A percentile compares a stretch with the other conserved stretches of the same genome.
phyloP scores from a whole-genome alignment of 345 rosid genomes.

The Aquilaria sinensis region DNA sequence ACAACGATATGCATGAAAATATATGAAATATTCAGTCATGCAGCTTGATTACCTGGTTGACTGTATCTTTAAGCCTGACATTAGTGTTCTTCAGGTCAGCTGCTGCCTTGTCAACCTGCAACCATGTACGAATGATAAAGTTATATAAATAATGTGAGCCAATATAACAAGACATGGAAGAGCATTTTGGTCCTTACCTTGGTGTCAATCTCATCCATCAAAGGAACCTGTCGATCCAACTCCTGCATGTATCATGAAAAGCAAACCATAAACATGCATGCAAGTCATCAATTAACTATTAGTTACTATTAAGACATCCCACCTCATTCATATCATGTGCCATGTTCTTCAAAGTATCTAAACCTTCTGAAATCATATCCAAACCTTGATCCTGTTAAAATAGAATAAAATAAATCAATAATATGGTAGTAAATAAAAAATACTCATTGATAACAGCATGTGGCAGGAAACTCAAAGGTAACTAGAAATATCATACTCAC shows the following conservation, averaged over 20 bases:
- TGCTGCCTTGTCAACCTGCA: slow-evolving; percentile 90
- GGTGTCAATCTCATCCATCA: slow-evolving; percentile 97
- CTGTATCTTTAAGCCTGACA: slow-evolving; percentile 93
- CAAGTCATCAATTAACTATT: slow-evolving; percentile 3
- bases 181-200: slow-evolving; percentile 43
- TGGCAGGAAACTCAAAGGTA: neutral
- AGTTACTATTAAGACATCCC: slow-evolving; percentile 11
- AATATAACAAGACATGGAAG: slow-evolving; percentile 9
- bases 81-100: slow-evolving; percentile 94
- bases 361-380: slow-evolving; percentile 89
- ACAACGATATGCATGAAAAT: slow-evolving; percentile 12
- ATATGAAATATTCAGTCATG: slow-evolving; percentile 6
- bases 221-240: slow-evolving; percentile 89
- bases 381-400: slow-evolving; percentile 87
- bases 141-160: too few species aligned
- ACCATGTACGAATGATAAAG: slow-evolving; percentile 3
- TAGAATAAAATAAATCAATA: slow-evolving; percentile 9
- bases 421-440: slow-evolving; percentile 7
- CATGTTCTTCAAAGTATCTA: slow-evolving; percentile 94
- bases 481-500: slow-evolving; percentile 27
- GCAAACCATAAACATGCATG: slow-evolving; percentile 12
- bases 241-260: slow-evolving; percentile 48
- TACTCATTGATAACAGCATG: neutral
- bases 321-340: slow-evolving; percentile 99
- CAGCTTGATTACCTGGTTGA: slow-evolving; percentile 63